Evolutionary conservation across 148 eudicot species (phyloP).

Genomic region (Rhododendron vialii): DNA sequence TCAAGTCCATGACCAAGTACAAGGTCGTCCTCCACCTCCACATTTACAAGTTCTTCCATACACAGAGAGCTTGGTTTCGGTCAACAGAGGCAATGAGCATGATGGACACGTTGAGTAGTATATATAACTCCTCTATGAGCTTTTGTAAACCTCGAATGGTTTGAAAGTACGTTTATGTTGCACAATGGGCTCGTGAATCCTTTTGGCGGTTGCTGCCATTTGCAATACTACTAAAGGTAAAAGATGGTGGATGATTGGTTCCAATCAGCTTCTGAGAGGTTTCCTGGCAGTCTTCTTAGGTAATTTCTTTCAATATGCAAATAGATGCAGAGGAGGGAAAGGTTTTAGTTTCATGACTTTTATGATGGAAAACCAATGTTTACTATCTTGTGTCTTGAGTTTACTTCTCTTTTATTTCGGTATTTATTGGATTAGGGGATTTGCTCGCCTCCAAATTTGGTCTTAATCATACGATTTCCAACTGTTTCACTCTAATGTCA

Average conservation of each 20-base stretch:
- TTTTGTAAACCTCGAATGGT: neutral
- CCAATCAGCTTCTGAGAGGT: neutral
- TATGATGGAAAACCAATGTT: neutral
- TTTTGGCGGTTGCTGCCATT: neutral
- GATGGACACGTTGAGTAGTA: neutral
- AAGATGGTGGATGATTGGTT: neutral
- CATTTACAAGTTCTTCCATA: neutral
- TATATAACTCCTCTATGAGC: neutral
- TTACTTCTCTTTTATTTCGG: neutral
- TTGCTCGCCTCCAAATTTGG: neutral
- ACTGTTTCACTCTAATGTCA: no score
- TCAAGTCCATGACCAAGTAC: neutral
- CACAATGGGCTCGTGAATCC: neutral
- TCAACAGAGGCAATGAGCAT: neutral
- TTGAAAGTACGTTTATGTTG: neutral
- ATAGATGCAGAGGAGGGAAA: neutral
- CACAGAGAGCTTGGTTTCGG: neutral
- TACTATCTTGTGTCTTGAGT: neutral
- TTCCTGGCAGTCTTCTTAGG: neutral
- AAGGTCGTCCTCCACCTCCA: neutral
- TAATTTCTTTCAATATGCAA: neutral
- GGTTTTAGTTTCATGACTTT: neutral
- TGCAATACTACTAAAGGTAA: neutral
- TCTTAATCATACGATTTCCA: no score
- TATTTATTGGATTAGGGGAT: neutral